These are phyloP conservation scores for Perilla frutescens DNA, from an alignment of 257 asterid species.

Conservation along the genomic window DNA sequence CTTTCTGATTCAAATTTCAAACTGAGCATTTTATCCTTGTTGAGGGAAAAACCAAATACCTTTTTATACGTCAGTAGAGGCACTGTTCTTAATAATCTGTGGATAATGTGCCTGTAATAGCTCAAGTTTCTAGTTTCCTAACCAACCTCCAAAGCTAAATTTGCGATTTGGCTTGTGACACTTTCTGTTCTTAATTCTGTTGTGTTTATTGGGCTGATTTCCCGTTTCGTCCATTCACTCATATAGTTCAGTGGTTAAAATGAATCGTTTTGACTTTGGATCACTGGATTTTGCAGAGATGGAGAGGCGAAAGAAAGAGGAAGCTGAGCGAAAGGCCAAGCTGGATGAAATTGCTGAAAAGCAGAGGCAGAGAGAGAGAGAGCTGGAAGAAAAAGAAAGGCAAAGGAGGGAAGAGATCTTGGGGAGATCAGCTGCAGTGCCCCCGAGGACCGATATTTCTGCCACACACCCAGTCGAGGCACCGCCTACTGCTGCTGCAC, in stretches of 20 bases:
- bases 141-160: neutral
- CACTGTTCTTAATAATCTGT: neutral
- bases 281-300: constrained; percentile 22
- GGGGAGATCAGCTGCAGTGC: constrained; percentile 16
- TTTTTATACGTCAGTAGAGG: neutral
- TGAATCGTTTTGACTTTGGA: neutral
- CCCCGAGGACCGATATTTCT: neutral
- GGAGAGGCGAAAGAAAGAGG: constrained; percentile 37
- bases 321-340: constrained; percentile 35
- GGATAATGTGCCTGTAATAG: neutral
- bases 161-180: no score
- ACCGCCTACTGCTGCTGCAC: neutral
- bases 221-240: neutral
- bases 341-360: constrained; percentile 37
- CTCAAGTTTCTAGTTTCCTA: no score
- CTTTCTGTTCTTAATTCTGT: no score
- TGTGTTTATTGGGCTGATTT: neutral
- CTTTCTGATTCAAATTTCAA: neutral
- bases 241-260: no score
- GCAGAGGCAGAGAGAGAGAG: constrained; percentile 35
- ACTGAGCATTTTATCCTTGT: neutral
- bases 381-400: constrained; percentile 35
- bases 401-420: constrained; percentile 30
- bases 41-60: neutral
- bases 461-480: no score